Base-by-base conservation (phyloP, 129 eudicot species). In the Flaveria trinervia region DNA sequence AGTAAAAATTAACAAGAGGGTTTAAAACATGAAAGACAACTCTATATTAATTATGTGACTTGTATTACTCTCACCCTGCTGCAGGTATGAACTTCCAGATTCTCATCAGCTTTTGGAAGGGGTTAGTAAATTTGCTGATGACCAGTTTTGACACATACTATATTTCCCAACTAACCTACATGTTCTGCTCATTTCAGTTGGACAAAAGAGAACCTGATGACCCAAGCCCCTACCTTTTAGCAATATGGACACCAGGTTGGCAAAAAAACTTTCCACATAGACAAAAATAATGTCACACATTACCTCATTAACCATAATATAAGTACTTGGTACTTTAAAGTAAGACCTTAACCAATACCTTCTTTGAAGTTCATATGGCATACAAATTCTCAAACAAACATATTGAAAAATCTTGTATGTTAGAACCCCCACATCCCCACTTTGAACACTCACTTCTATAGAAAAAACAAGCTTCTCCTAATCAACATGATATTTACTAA, bases 1-100 rank as follows among this genome's bases (percentile, higher is more conserved):
- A n/a, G 67, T 25, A 3, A 61, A 61, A 61, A 26, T 25, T 61
- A 61, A 39, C 67, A 61, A 25, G 17, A 61, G 17, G 39, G 39
- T 61, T 61, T 61, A 25, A 25, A 61, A 61, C 68, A 61, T 3
- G 68, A 26, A 13, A 8, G 43, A 7, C 6, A 26, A 61, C 1
- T 61, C 5, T 57, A 55, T 66, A 4, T 30, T 65, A 80, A 20
- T 20, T 44, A 11, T 15, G 72, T 66, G 22, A 41, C 49, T 41
- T 46, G 44, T 46, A 82, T 80, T 65, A 7, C 15, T 43, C 66
- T 33, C 45, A 46, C 43, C 50, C 13, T 71, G 74, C 46, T 90
- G 87, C 93, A 93, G 98, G 68, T 94, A 94, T 76, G 92, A 91
- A 80, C 97, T 94, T 67, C 99, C 99, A 26, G 99, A 94, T 74